These are phyloP conservation scores for Colletotrichum spinosum DNA, from an alignment of 2,329 filamentous ascomycete species.

Conservation along the genomic window DNA sequence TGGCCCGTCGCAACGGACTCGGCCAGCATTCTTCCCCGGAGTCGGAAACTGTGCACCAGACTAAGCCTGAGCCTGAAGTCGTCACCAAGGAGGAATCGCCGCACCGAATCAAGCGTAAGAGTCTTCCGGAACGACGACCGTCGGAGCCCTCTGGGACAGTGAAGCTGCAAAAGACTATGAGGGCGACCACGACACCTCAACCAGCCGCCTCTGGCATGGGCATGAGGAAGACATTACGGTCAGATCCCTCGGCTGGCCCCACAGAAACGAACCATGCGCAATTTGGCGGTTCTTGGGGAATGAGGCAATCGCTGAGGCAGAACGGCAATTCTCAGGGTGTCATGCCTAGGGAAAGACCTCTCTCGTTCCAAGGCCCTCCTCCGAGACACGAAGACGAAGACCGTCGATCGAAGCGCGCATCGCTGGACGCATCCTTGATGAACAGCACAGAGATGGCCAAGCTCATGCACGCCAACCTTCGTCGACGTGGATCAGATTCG, in stretches of 20 bases:
- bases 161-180: constrained; percentile 61
- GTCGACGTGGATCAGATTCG: constrained; percentile 70
- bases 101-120: constrained; percentile 15
- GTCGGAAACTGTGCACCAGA: constrained; percentile 52
- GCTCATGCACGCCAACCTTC: constrained; percentile 49
- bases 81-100: constrained; percentile 5
- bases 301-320: constrained; percentile 46
- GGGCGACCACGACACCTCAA: constrained; percentile 46
- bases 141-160: constrained; percentile 26
- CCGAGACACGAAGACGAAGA: not conserved
- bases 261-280: not conserved
- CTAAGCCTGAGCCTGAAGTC: constrained; percentile 47
- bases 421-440: constrained; percentile 22
- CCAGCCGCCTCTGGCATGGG: constrained; percentile 21
- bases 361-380: constrained; percentile 27
- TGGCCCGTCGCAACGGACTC: constrained; percentile 36
- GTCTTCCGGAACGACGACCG: constrained; percentile 25
- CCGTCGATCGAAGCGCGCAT: constrained; percentile 11
- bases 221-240: constrained; percentile 44
- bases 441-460: constrained; percentile 38
- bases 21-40: constrained; percentile 29
- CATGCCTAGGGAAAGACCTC: constrained; percentile 1
- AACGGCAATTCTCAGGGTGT: constrained; percentile 10
- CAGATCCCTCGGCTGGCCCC: not conserved
- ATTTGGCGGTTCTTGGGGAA: constrained; percentile 28